These are phyloP conservation scores for Ophiocordyceps sinensis DNA, from an alignment of 2,329 filamentous ascomycete species.

Conservation along the genomic window DNA sequence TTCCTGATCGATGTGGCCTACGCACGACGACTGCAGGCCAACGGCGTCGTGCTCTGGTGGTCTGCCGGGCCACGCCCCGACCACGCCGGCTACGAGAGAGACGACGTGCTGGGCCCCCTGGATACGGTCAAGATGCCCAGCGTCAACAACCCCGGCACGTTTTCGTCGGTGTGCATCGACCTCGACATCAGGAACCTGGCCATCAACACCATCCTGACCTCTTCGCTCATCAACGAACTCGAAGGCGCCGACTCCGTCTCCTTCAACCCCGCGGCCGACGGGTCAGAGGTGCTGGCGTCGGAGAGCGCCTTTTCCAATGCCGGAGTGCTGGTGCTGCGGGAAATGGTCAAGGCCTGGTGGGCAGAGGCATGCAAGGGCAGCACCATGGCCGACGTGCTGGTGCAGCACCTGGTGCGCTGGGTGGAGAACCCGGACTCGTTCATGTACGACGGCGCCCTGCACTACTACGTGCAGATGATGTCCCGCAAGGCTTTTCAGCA, in stretches of 20 bases:
- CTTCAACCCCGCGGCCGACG: slow-evolving; percentile 46
- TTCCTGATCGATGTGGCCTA: slow-evolving; percentile 96
- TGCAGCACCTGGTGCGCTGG: slow-evolving; percentile 95
- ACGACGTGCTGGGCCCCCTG: slow-evolving; percentile 70
- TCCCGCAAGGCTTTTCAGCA: slow-evolving; percentile 94
- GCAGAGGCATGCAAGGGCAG: slow-evolving; percentile 80
- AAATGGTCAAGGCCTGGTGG: slow-evolving; percentile 99
- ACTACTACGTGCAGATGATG: slow-evolving; percentile 98
- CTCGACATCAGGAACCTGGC: slow-evolving; percentile 85
- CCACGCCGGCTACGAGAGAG: slow-evolving; percentile 88
- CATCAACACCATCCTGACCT: slow-evolving; percentile 95
- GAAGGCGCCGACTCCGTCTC: slow-evolving; percentile 80
- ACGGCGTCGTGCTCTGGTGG: slow-evolving; percentile 96
- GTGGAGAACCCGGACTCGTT: slow-evolving; percentile 87
- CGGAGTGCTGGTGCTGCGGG: slow-evolving; percentile 76
- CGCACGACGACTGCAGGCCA: slow-evolving; percentile 74
- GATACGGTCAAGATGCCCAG: slow-evolving; percentile 86
- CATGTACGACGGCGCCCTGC: slow-evolving; percentile 84
- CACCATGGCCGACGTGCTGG: slow-evolving; percentile 92
- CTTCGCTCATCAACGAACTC: slow-evolving; percentile 89
- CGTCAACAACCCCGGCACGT: slow-evolving; percentile 86
- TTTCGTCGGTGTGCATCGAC: slow-evolving; percentile 92
- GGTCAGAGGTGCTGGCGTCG: slow-evolving; percentile 49
- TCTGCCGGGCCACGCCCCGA: slow-evolving; percentile 75
- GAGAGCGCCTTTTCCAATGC: slow-evolving; percentile 90